A percentile compares a stretch with the other conserved stretches of the same genome.
Conservation (phyloP, 2,329 filamentous ascomycete species). For the Alternaria hordeiaustralica region DNA sequence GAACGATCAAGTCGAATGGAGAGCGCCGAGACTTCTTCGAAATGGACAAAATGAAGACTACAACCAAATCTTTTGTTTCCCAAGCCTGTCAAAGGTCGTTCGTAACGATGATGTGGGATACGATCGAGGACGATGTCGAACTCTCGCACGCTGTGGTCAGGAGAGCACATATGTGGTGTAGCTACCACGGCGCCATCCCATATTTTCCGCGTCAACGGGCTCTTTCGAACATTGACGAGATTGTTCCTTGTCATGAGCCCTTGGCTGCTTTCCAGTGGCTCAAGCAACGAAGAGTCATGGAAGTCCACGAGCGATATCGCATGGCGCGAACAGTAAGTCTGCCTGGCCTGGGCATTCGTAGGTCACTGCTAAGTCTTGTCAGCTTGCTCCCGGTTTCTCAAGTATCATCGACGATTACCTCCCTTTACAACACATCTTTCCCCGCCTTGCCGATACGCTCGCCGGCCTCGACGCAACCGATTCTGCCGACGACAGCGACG, state of each 20-base stretch:
- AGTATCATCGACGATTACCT: constrained; percentile 43
- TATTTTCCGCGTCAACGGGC: constrained; percentile 37
- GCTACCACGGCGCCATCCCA: constrained; percentile 44
- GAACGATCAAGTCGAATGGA: constrained; percentile 43
- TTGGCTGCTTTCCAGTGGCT: constrained; percentile 49
- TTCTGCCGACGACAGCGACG: constrained; percentile 28
- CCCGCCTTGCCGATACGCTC: constrained; percentile 31
- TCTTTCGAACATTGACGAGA: constrained; percentile 31
- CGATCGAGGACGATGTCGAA: constrained; percentile 41
- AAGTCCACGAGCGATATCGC: constrained; percentile 44
- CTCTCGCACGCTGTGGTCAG: constrained; percentile 46
- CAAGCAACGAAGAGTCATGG: constrained; percentile 46
- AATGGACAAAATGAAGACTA: constrained; percentile 50
- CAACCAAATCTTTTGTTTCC: constrained; percentile 47
- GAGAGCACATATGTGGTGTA: constrained; percentile 47
- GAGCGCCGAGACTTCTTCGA: constrained; percentile 47
- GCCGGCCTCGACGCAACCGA: constrained; percentile 34
- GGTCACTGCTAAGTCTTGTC: background rate
- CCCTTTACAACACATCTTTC: constrained; percentile 37
- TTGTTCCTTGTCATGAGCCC: constrained; percentile 39
- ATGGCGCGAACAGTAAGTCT: constrained; percentile 36
- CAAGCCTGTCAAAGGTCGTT: constrained; percentile 46
- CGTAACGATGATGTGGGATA: constrained; percentile 50
- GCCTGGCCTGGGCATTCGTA: background rate
- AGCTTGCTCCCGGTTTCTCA: constrained; percentile 40